These are phyloP conservation scores for Fagus crenata DNA, from an alignment of 306 rosid genomes.

Conservation along the genomic window DNA sequence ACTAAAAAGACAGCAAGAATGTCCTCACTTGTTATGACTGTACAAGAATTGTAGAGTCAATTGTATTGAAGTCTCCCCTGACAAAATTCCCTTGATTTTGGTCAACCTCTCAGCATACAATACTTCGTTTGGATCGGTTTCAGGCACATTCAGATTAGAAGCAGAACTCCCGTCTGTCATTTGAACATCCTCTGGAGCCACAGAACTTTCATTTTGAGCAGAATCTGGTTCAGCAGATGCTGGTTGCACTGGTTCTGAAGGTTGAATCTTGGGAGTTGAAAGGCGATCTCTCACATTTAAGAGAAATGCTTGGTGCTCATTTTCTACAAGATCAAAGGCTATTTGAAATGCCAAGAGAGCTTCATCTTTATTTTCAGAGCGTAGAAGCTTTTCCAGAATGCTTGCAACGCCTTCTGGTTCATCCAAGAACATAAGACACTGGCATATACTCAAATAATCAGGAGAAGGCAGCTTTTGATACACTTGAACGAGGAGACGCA, in stretches of 20 bases:
- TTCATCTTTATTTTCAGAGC: slow-evolving; percentile 86
- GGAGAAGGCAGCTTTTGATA: slow-evolving; percentile 92
- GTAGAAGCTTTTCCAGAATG: slow-evolving; percentile 84
- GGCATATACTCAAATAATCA: slow-evolving; percentile 94
- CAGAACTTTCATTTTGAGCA: slow-evolving; percentile 51
- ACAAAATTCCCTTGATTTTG: slow-evolving; percentile 88
- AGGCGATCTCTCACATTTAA: slow-evolving; percentile 79
- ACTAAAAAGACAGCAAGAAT: slow-evolving; percentile 1
- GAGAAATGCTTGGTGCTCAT: slow-evolving; percentile 96
- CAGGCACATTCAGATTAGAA: slow-evolving; percentile 42
- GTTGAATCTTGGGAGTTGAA: slow-evolving; percentile 57
- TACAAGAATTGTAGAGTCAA: slow-evolving; percentile 90
- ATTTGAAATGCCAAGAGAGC: slow-evolving; percentile 92
- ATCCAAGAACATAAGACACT: slow-evolving; percentile 95
- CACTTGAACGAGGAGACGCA: slow-evolving; percentile 89
- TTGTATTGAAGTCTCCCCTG: slow-evolving; percentile 91
- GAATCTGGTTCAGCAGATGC: slow-evolving; percentile 50
- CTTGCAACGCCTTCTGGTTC: slow-evolving; percentile 89
- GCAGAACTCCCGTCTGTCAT: slow-evolving; percentile 68
- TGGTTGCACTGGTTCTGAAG: slow-evolving; percentile 54
- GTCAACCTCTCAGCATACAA: slow-evolving; percentile 73
- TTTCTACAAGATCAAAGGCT: slow-evolving; percentile 94
- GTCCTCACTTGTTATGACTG: slow-evolving; percentile 94
- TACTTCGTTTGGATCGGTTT: slow-evolving; percentile 69
- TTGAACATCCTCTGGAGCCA: slow-evolving; percentile 69